phyloP scores from a whole-genome alignment of 768 basidiomycete species.

The Asterophora lycoperdoides region DNA sequence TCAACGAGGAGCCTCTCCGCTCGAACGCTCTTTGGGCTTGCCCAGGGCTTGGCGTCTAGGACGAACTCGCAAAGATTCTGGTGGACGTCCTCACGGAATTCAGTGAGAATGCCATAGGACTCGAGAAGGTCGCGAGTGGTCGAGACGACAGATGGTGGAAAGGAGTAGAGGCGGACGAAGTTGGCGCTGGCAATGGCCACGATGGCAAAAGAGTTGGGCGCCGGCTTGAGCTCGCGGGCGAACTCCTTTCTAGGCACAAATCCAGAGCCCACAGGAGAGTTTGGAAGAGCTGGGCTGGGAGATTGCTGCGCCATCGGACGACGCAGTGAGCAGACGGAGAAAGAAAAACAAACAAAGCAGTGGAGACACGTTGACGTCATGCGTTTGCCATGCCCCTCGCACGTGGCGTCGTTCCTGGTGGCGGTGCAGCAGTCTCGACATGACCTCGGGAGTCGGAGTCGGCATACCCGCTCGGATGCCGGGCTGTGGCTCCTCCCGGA shows the following conservation, averaged over 20 bases:
- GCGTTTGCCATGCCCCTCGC: conserved; percentile 13
- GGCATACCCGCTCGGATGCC: no score
- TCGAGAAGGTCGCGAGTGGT: conserved; percentile 57
- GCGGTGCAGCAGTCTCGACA: conserved; percentile 10
- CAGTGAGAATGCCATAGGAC: conserved; percentile 35
- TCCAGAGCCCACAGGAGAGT: conserved; percentile 38
- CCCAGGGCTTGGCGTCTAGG: conserved; percentile 70
- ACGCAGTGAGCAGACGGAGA: neutral
- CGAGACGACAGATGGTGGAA: conserved; percentile 48
- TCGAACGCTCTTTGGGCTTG: conserved; percentile 56
- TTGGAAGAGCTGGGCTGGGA: conserved; percentile 17
- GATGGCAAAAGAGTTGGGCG: conserved; percentile 60
- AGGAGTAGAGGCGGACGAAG: conserved; percentile 67
- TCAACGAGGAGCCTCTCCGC: conserved; percentile 70
- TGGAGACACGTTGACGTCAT: conserved; percentile 22
- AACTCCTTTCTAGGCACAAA: conserved; percentile 75
- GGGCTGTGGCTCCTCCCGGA: conserved; percentile 1
- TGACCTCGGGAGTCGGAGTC: no score
- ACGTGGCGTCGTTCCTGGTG: conserved; percentile 15
- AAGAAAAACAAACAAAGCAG: neutral
- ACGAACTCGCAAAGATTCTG: conserved; percentile 64
- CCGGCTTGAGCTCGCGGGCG: conserved; percentile 48
- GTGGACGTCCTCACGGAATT: conserved; percentile 49
- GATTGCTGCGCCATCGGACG: conserved; percentile 15
- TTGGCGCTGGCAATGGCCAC: conserved; percentile 64